Evolutionary conservation across 78 protist species (phyloP).

Genomic region (Fonticula alba): DNA sequence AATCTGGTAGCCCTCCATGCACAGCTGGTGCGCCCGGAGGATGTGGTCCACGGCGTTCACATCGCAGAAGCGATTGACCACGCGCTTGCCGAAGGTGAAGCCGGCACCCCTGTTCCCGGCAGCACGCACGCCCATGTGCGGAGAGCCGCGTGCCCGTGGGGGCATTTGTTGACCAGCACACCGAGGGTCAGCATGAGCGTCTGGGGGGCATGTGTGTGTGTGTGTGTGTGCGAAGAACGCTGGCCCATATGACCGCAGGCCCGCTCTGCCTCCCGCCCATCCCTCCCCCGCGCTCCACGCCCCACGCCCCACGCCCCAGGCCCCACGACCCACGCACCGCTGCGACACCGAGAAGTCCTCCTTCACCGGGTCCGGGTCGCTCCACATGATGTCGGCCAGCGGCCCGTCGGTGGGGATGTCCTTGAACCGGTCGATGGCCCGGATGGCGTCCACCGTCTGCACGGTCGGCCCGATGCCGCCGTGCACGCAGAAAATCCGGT

Average conservation of each 20-base stretch:
- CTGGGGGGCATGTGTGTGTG: no score
- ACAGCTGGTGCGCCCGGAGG: slow-evolving; percentile 92
- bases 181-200: neutral
- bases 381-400: slow-evolving; percentile 57
- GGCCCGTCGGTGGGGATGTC: slow-evolving; percentile 64
- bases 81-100: slow-evolving; percentile 81
- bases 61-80: slow-evolving; percentile 67
- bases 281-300: no score
- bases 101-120: no score
- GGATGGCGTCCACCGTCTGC: slow-evolving; percentile 59
- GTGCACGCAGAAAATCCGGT: slow-evolving; percentile 78
- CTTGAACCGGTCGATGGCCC: slow-evolving; percentile 52
- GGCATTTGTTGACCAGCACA: neutral
- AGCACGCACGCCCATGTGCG: slow-evolving; percentile 80
- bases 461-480: slow-evolving; percentile 88
- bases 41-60: slow-evolving; percentile 56
- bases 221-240: no score
- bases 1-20: slow-evolving; percentile 53
- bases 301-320: no score
- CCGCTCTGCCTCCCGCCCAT: no score
- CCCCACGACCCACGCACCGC: no score
- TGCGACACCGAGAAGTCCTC: slow-evolving; percentile 9
- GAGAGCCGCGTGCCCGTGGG: slow-evolving; percentile 14
- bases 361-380: slow-evolving; percentile 28
- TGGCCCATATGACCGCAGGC: no score